phyloP scores from a whole-genome alignment of 495 filamentous ascomycete genomes.

The Penicillium robsamsonii region DNA sequence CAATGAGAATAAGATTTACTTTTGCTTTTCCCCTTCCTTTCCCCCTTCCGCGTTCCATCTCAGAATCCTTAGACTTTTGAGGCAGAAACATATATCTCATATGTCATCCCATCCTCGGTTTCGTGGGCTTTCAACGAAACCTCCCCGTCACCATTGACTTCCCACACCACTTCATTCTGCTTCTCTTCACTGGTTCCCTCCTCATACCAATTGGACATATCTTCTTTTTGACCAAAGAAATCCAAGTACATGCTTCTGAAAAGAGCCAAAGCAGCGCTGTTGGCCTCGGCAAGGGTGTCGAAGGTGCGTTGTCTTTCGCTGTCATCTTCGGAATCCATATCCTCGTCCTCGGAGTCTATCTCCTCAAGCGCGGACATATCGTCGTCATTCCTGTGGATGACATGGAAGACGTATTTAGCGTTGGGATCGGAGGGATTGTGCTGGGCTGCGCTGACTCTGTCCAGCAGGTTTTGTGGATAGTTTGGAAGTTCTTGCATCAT shows the following conservation, averaged over 20 bases:
- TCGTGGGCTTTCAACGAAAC: neutral
- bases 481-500: neutral
- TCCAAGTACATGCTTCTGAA: neutral
- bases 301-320: neutral
- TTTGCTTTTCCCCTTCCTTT: neutral
- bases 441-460: constrained; percentile 1
- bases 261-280: neutral
- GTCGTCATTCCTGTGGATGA: neutral
- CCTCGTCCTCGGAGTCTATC: neutral
- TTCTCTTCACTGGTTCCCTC: neutral
- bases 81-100: neutral
- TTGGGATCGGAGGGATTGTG: neutral
- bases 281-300: constrained; percentile 7
- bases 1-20: neutral
- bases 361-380: neutral
- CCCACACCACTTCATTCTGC: constrained; percentile 3
- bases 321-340: constrained; percentile 1
- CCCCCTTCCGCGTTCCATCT: no score
- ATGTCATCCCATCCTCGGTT: neutral
- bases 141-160: neutral
- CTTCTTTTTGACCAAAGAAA: neutral
- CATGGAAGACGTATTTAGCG: neutral
- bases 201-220: constrained; percentile 6
- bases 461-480: constrained; percentile 11
- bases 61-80: neutral